Base-by-base conservation (phyloP, 768 basidiomycete genomes). In the Suillus hirtellus region DNA sequence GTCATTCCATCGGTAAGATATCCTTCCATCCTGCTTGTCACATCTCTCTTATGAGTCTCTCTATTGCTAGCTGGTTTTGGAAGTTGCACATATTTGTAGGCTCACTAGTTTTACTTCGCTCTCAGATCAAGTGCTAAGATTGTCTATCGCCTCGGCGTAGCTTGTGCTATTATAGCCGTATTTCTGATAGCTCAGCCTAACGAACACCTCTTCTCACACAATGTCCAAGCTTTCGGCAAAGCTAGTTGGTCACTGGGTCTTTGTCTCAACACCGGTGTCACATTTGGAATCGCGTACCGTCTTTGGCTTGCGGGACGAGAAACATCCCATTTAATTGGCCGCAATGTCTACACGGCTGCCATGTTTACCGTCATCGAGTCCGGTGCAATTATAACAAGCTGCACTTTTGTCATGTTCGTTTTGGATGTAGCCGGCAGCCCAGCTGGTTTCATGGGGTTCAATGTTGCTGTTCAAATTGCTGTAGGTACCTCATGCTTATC, bases 321-420 rank as follows among this genome's bases (percentile, higher is more conserved):
- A 31, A 35, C 37, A 19, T 19, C 24, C 17, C 14, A 50, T 24
- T 27, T 35, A n/a, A 14, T 31, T 15, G 46, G 56, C 8, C 54
- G 44, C n/a, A 59, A 54, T 47, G 58, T 19, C 21, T 70, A 69
- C 56, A 46, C 46, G 24, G 40, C 62, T 17, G 43, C 66, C 9
- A 67, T 70, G 27, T 65, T 63, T 64, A 67, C 66, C 49, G 55
- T 70, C 44, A 60, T 70, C 54, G 69, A 70, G 55, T 70, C 69
- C 14, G 69, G 69, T 34, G 68, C 60, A 19, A 31, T 70, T 12
- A 60, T 65, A n/a, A 64, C 68, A 6, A 55, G 55, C 9, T 61
- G 60, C 46, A 70, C 69, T 5, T 15, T 70, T 7, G 49, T 68
- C 7, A 34, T 65, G 38, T 60, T 69, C 55, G 27, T 40, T 17